phyloP scores from a whole-genome alignment of 2,329 filamentous ascomycete species.

The Myrmaecium sp. region DNA sequence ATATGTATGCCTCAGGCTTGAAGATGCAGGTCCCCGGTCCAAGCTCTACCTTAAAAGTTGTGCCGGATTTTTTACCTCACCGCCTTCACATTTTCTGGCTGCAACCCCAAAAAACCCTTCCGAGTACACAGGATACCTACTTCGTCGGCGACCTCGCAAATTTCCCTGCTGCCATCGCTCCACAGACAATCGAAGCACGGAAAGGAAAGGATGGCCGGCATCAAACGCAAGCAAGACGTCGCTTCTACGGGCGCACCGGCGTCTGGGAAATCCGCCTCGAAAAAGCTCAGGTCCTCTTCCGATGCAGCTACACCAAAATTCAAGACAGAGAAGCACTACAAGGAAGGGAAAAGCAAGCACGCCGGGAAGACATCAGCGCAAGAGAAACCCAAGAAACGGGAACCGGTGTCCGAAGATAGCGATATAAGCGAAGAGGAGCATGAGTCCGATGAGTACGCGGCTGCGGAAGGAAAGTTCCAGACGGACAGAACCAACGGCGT shows the following conservation, averaged over 20 bases:
- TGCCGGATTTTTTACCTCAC: not conserved
- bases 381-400: conserved; percentile 18
- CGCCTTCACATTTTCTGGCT: no score
- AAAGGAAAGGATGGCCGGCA: conserved; percentile 17
- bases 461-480: no score
- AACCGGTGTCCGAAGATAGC: conserved; percentile 16
- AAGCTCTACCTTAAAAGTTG: not conserved
- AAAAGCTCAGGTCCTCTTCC: conserved; percentile 10
- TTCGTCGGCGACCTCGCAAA: no score
- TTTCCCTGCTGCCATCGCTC: not conserved
- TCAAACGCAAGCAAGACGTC: conserved; percentile 22
- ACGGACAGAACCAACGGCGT: no score
- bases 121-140: no score
- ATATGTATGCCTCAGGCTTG: no score
- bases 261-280: conserved; percentile 7
- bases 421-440: conserved; percentile 20
- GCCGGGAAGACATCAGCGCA: conserved; percentile 2
- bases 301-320: conserved; percentile 8
- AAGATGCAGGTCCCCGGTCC: no score
- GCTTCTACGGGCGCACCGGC: conserved; percentile 11
- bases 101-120: not conserved
- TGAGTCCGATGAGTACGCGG: conserved; percentile 19
- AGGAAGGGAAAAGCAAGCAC: not conserved
- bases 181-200: not conserved
- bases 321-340: not conserved